These are phyloP conservation scores for Bipolaris victoriae DNA, from an alignment of 2,329 filamentous ascomycete species.

Conservation along the genomic window DNA sequence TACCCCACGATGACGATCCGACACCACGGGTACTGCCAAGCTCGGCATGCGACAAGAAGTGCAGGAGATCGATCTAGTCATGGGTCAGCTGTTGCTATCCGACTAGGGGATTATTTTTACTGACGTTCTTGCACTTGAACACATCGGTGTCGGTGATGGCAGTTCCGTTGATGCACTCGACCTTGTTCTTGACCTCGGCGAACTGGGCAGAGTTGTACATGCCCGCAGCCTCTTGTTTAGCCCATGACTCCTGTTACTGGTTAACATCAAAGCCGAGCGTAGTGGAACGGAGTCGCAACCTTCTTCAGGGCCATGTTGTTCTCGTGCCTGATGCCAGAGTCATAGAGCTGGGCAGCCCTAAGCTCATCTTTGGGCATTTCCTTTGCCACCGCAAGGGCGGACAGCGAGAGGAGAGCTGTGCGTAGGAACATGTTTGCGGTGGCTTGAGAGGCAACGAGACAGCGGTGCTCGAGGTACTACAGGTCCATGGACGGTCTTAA, in stretches of 20 bases:
- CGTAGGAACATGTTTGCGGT: constrained; percentile 37
- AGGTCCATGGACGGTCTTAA: constrained; percentile 27
- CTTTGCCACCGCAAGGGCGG: constrained; percentile 43
- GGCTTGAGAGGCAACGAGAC: constrained; percentile 10
- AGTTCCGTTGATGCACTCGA: constrained; percentile 48
- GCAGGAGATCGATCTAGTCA: constrained; percentile 59
- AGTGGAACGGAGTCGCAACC: constrained; percentile 19
- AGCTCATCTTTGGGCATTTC: constrained; percentile 45
- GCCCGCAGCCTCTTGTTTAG: constrained; percentile 42
- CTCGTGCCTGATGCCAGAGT: constrained; percentile 49
- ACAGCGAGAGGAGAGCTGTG: constrained; percentile 39
- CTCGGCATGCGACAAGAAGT: constrained; percentile 61
- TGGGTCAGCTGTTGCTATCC: constrained; percentile 7
- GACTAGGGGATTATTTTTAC: not conserved
- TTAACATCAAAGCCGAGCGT: constrained; percentile 23
- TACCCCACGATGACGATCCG: constrained; percentile 57
- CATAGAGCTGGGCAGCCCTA: constrained; percentile 46
- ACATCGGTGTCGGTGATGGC: constrained; percentile 44
- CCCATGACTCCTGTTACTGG: constrained; percentile 45
- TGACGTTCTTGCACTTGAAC: constrained; percentile 43
- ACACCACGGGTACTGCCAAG: constrained; percentile 57
- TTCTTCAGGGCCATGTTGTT: constrained; percentile 46
- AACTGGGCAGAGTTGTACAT: constrained; percentile 45
- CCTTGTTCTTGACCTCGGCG: constrained; percentile 40
- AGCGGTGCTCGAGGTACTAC: not conserved